Base-by-base conservation (phyloP, 208 protist species). In the Trypanosoma theileri region DNA sequence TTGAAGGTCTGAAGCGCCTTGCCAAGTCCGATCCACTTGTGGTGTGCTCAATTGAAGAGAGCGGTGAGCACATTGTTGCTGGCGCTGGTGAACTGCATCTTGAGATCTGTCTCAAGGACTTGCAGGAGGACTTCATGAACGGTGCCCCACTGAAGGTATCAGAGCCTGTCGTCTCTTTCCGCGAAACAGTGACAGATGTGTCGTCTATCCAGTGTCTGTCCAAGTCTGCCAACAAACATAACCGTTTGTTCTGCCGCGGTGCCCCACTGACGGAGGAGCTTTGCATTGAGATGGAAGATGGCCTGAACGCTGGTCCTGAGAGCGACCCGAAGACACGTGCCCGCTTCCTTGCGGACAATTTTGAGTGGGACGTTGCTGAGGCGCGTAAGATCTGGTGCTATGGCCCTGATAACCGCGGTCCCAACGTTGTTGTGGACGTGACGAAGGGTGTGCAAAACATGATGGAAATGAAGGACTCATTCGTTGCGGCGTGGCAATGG, bases 21-120 rank as follows among this genome's bases (percentile, higher is more conserved):
- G 68, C 96, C 70, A 99, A 99, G 86, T 93, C 82, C 19, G 98
- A 99, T 84, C 98, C 97, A 42, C 79, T 97, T 41, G 97, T 99
- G 14, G 81, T 94, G 63, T 97, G 86, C 90, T 92, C 67, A 61
- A 98, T 95, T 67, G 96, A 98, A 78, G 97, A 99, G 77, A 94
- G 97, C 59, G 98, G 98, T 63, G 98, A 99, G 91, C 96, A 99
- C 86, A 99, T 99, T 80, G 91, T 99, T 66, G 98, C 98, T 41
- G 98, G 98, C 88, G 98, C 97, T 54, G 98, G 98, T 85, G 99
- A 99, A 89, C 94, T 99, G 26, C 98, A 99, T 77, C 87, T 99
- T 62, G 98, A 99, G 83, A 99, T 99, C 75, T 99, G 98, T 89
- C 75, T 99, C 53, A 99, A 99, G 85, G 99, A 99, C 95, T 91